These are phyloP conservation scores for Rhodomyrtus tomentosa DNA, from an alignment of 345 rosid species.

Conservation along the genomic window DNA sequence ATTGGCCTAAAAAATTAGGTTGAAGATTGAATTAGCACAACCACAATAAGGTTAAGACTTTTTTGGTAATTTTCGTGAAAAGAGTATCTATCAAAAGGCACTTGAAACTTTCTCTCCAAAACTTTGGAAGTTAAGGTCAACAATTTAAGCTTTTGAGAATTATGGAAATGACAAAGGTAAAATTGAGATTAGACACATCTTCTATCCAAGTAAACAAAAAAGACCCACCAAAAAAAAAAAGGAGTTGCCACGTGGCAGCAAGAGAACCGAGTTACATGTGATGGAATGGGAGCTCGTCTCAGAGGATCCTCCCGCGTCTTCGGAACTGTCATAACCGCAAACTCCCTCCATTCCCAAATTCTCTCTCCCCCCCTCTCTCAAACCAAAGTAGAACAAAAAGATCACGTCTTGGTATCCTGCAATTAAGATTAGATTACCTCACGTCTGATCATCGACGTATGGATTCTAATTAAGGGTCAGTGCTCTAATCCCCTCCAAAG, in stretches of 20 bases:
- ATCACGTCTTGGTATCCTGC: not conserved
- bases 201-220: not conserved
- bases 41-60: too few relatives aligned
- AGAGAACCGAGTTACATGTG: not conserved
- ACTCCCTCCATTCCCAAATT: not conserved
- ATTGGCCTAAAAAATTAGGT: too few relatives aligned
- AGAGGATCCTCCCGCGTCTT: not conserved
- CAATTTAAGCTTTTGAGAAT: not conserved
- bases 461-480: not conserved
- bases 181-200: not conserved
- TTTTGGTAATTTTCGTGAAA: too few relatives aligned
- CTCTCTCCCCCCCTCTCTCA: not conserved
- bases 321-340: slow-evolving; percentile 1
- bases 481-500: not conserved
- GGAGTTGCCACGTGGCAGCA: not conserved
- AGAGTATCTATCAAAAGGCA: not conserved
- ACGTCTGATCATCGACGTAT: not conserved
- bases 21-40: too few relatives aligned
- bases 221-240: too few relatives aligned
- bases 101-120: not conserved
- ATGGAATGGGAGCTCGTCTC: not conserved
- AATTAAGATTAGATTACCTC: not conserved
- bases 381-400: not conserved
- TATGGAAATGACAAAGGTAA: not conserved
- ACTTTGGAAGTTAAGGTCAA: not conserved